These are phyloP conservation scores for Claviceps citrina DNA, from an alignment of 2,329 filamentous ascomycete genomes.

Conservation along the genomic window DNA sequence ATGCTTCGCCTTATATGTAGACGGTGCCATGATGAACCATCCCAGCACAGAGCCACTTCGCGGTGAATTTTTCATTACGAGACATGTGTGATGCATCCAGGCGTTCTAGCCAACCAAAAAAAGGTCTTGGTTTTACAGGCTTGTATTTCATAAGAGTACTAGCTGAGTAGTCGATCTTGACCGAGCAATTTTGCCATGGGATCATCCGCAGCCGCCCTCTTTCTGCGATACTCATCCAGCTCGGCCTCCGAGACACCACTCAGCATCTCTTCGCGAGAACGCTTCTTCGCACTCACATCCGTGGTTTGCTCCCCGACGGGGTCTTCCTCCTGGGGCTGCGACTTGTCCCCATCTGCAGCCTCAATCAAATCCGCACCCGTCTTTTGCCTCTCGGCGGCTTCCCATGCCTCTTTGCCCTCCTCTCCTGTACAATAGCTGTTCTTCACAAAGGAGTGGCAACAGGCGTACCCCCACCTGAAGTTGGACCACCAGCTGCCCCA, in stretches of 20 bases:
- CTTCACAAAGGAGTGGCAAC: conserved; percentile 84
- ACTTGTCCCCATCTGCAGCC: conserved; percentile 15
- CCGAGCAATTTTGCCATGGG: conserved; percentile 75
- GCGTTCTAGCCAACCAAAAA: not conserved
- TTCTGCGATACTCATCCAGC: conserved; percentile 70
- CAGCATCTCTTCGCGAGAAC: conserved; percentile 64
- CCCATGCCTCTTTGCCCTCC: conserved; percentile 66
- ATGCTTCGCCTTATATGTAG: not conserved
- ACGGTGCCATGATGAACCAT: not conserved
- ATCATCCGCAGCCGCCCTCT: conserved; percentile 58
- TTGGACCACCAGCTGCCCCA: conserved; percentile 97
- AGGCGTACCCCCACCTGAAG: conserved; percentile 91
- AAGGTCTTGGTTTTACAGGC: not conserved
- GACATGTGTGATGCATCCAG: not conserved
- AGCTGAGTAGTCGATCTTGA: conserved; percentile 47
- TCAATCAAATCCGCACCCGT: conserved; percentile 28
- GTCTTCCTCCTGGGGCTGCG: conserved; percentile 12
- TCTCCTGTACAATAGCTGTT: conserved; percentile 97
- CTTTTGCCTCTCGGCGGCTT: conserved; percentile 53
- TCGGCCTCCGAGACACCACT: conserved; percentile 67
- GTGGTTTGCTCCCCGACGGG: conserved; percentile 19
- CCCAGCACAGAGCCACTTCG: not conserved
- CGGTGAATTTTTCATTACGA: not conserved
- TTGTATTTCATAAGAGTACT: not conserved
- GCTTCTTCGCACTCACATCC: conserved; percentile 40